Conservation (phyloP, 2,329 filamentous ascomycete species). For the Aureobasidium sp. region DNA sequence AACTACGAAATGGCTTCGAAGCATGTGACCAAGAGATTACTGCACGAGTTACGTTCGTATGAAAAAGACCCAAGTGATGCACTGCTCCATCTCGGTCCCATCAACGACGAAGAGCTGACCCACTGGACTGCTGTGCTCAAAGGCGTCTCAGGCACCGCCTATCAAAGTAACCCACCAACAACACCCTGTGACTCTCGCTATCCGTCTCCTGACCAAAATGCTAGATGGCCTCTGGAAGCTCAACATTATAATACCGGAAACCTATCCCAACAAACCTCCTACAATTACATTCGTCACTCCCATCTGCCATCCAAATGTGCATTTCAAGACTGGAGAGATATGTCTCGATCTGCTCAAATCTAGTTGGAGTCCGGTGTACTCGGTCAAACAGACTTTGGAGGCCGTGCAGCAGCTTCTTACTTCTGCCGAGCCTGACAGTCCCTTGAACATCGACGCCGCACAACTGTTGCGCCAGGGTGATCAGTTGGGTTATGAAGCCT, state of each 20-base stretch:
- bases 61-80: slow-evolving; percentile 47
- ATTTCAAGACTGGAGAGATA: slow-evolving; percentile 72
- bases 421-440: slow-evolving; percentile 62
- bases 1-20: slow-evolving; percentile 4
- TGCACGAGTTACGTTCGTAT: slow-evolving; percentile 53
- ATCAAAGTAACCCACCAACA: slow-evolving; percentile 41
- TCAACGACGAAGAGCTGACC: slow-evolving; percentile 48
- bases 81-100: slow-evolving; percentile 47
- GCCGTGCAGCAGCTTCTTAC: slow-evolving; percentile 61
- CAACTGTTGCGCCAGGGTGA: slow-evolving; percentile 62
- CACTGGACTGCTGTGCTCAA: slow-evolving; percentile 53
- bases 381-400: slow-evolving; percentile 63
- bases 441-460: slow-evolving; percentile 71
- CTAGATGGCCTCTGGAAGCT: slow-evolving; percentile 77
- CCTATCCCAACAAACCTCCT: slow-evolving; percentile 73
- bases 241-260: slow-evolving; percentile 61
- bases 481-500: slow-evolving; percentile 53
- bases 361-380: slow-evolving; percentile 80
- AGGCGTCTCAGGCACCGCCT: slow-evolving; percentile 49
- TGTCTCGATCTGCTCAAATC: slow-evolving; percentile 77
- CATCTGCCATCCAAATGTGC: slow-evolving; percentile 76
- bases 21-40: slow-evolving; percentile 45
- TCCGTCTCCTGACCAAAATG: background rate
- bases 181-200: background rate
- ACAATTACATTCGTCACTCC: slow-evolving; percentile 72